Evolutionary conservation across 106 monocot genomes (phyloP), one percentile per base, ranked within the genome.

Genomic region (Dendrobium officinale): DNA sequence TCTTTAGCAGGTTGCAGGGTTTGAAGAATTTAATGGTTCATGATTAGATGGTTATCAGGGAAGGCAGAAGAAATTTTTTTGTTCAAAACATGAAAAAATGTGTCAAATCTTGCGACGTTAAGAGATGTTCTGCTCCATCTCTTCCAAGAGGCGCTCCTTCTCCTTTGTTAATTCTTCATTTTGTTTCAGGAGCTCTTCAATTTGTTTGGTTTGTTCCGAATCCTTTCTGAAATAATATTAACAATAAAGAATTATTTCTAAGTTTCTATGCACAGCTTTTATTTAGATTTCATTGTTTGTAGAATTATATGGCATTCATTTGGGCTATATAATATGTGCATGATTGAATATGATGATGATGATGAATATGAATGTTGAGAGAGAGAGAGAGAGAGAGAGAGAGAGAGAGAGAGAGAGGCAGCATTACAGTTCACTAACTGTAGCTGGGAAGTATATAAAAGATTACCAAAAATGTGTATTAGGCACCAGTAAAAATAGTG

Each of bases 121-220:
- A 20, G 82, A 79, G 8, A 88, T 79, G 45, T 88, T 91, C 80
- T 84, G 80, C 73, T 91, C 88, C 5, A 91, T 88, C 81, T 86
- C 88, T 77, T 86, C 88, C 19, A 88, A 44, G 18, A 91, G 85
- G 43, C 86, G 80, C 43, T 81, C 85, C 78, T 91, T 91, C 47
- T 91, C 88, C 1, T 83, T 84, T 1, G 29, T 56, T 77, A 91
- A 55, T 7, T 91, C 86, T 37, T 91, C 86, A 22, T 86, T 91
- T 48, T 88, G 78, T 77, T 88, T 86, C 55, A 87, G 85, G 55
- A 91, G 86, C 66, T 86, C 91, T 67, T 91, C 91, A 2, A 91
- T 91, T 59, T 88, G 88, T 73, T 88, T 91, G 73, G 88, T 91
- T 78, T 91, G 88, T 20, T 91, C 91, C 5, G 91, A 91, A 83